Evolutionary conservation across 495 filamentous ascomycete genomes (phyloP).

Genomic region (Penicillium fimorum): DNA sequence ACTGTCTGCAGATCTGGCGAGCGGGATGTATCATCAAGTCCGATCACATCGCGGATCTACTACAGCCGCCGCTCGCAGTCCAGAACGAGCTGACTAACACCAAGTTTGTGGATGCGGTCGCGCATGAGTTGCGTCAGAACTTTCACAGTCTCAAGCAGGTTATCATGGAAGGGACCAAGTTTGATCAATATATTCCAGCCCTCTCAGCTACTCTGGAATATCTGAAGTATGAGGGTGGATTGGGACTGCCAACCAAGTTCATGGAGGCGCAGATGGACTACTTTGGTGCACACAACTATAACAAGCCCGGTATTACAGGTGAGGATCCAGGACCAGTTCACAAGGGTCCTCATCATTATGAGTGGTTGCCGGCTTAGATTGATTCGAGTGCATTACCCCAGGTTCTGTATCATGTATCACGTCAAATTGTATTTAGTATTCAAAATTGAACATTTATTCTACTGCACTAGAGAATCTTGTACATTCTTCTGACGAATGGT

Average conservation of each 20-base stretch:
- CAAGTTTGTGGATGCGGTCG: constrained; percentile 51
- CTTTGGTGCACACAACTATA: constrained; percentile 70
- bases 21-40: constrained; percentile 73
- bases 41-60: constrained; percentile 62
- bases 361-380: constrained; percentile 37
- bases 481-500: not conserved
- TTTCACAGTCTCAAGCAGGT: constrained; percentile 56
- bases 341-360: constrained; percentile 46
- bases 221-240: constrained; percentile 60
- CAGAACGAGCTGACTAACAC: constrained; percentile 36
- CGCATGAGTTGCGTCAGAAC: constrained; percentile 51
- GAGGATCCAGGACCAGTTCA: constrained; percentile 42
- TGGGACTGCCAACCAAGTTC: constrained; percentile 63
- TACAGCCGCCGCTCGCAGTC: constrained; percentile 43
- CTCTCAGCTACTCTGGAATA: constrained; percentile 67
- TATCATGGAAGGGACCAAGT: constrained; percentile 54
- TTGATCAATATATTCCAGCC: constrained; percentile 64
- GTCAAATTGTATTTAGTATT: not conserved
- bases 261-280: constrained; percentile 76
- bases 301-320: constrained; percentile 45
- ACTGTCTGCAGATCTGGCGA: constrained; percentile 68
- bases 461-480: not conserved
- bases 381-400: not conserved
- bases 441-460: not conserved
- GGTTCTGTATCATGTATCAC: not conserved